A percentile compares a stretch with the other conserved stretches of the same genome.
Evolutionary conservation across 2,329 filamentous ascomycete species (phyloP).

Genomic region (Trichoderma arundinaceum): DNA sequence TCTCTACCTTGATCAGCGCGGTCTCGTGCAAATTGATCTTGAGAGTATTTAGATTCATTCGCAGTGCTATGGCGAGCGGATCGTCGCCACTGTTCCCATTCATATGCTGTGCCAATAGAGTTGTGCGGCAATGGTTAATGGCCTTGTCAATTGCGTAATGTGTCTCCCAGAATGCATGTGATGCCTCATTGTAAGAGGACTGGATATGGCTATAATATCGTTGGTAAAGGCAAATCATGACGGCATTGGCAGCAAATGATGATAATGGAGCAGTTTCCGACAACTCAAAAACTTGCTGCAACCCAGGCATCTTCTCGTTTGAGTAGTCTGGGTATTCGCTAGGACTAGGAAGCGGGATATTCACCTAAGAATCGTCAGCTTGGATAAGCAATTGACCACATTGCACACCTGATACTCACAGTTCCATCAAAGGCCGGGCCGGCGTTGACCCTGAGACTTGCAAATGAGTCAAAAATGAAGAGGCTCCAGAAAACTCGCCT

Average conservation of each 20-base stretch:
- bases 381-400: not conserved
- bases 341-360: constrained; percentile 10
- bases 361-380: constrained; percentile 1
- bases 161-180: constrained; percentile 23
- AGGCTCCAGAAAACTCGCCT: constrained; percentile 37
- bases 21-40: constrained; percentile 28
- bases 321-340: constrained; percentile 12
- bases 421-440: not conserved
- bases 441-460: not conserved
- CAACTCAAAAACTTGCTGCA: constrained; percentile 9
- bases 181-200: constrained; percentile 1
- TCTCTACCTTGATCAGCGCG: constrained; percentile 21
- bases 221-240: constrained; percentile 26
- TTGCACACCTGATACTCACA: not conserved
- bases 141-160: constrained; percentile 23
- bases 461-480: constrained; percentile 35
- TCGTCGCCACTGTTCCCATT: constrained; percentile 14
- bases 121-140: constrained; percentile 15
- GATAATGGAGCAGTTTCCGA: not conserved
- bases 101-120: constrained; percentile 5
- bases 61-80: constrained; percentile 7
- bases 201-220: constrained; percentile 20
- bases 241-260: constrained; percentile 18
- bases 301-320: constrained; percentile 11
- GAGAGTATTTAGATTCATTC: constrained; percentile 16